Percentiles rank a stretch among this genome's conserved stretches.
These are phyloP conservation scores for Cryphonectria radicalis DNA, from an alignment of 2,329 filamentous ascomycete species.

Conservation along the genomic window DNA sequence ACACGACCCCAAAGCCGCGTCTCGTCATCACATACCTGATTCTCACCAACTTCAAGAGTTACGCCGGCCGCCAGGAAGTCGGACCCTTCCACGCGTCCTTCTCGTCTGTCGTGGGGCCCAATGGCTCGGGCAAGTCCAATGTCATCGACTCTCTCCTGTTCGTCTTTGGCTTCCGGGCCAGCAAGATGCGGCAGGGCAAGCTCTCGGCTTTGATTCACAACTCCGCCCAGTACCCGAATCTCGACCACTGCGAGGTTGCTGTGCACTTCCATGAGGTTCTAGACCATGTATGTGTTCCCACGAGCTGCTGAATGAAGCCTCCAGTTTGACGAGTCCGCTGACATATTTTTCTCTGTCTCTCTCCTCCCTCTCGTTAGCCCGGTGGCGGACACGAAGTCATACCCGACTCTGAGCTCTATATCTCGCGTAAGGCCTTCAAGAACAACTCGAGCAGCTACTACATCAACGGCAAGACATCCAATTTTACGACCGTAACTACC, in stretches of 20 bases:
- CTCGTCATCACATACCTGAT: slow-evolving; percentile 93
- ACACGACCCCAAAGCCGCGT: slow-evolving; percentile 77
- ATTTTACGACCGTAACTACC: slow-evolving; percentile 88
- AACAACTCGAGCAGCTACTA: slow-evolving; percentile 99
- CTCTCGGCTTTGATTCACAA: slow-evolving; percentile 98
- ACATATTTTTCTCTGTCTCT: slow-evolving; percentile 29
- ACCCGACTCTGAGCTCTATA: slow-evolving; percentile 80
- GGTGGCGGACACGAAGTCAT: slow-evolving; percentile 76
- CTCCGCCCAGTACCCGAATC: slow-evolving; percentile 81
- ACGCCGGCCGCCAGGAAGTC: slow-evolving; percentile 92
- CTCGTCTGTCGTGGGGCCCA: slow-evolving; percentile 95
- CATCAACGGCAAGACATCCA: slow-evolving; percentile 87
- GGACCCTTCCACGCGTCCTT: slow-evolving; percentile 97
- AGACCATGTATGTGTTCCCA: slow-evolving; percentile 63
- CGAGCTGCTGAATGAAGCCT: too few relatives aligned
- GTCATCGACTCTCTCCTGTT: slow-evolving; percentile 98
- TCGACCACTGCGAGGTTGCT: slow-evolving; percentile 92
- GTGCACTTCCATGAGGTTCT: slow-evolving; percentile 96
- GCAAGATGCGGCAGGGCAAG: slow-evolving; percentile 99
- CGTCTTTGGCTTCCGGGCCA: slow-evolving; percentile 98
- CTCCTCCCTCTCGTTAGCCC: slow-evolving; percentile 49
- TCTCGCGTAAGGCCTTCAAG: slow-evolving; percentile 92
- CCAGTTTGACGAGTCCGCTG: slow-evolving; percentile 30
- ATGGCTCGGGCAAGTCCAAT: slow-evolving; percentile 97
- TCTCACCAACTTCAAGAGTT: slow-evolving; percentile 98